Evolutionary conservation across 2,329 filamentous ascomycete genomes (phyloP).

Genomic region (Diplodia mutila): DNA sequence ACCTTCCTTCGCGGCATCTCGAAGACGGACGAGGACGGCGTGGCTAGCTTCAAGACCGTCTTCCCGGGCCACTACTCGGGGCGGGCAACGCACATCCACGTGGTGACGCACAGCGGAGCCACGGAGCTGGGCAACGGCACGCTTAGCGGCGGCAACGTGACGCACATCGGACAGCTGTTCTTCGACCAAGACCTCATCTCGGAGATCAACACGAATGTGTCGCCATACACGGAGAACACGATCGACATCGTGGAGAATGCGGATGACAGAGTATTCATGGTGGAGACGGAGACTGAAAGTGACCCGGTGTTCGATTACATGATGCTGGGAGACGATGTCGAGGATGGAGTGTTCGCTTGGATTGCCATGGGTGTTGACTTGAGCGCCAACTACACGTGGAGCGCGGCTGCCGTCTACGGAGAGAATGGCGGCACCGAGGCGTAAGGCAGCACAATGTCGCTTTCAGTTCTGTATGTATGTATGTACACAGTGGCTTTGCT

Average conservation of each 20-base stretch:
- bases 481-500: too few relatives aligned
- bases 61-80: conserved; percentile 50
- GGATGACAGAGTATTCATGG: conserved; percentile 53
- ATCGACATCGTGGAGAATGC: conserved; percentile 54
- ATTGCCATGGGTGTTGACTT: conserved; percentile 27
- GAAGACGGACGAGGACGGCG: conserved; percentile 51
- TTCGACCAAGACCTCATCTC: conserved; percentile 63
- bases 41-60: conserved; percentile 54
- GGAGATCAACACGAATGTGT: conserved; percentile 51
- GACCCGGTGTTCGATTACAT: conserved; percentile 63
- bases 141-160: conserved; percentile 54
- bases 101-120: conserved; percentile 43
- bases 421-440: conserved; percentile 12
- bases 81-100: conserved; percentile 45
- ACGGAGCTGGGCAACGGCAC: conserved; percentile 55
- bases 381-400: neutral
- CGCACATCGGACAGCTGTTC: conserved; percentile 68
- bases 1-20: conserved; percentile 55
- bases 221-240: conserved; percentile 51
- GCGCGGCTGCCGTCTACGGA: neutral
- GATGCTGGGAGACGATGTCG: conserved; percentile 56
- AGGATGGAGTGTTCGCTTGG: conserved; percentile 40
- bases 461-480: too few relatives aligned
- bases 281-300: conserved; percentile 49
- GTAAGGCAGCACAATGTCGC: neutral